Evolutionary conservation across 129 eudicot genomes (phyloP).

Genomic region (Centrapalus pauciflorus): DNA sequence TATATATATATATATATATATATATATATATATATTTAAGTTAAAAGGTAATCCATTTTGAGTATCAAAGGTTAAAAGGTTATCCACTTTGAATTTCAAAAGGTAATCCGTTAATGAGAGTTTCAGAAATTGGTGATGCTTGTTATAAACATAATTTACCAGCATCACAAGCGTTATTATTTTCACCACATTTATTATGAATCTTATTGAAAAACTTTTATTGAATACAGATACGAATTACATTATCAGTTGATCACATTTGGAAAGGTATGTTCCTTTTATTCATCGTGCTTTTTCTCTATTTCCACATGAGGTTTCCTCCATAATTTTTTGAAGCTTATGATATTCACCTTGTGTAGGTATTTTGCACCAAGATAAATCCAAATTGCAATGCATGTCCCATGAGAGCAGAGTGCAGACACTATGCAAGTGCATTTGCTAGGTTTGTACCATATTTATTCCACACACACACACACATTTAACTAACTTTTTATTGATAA

Average conservation of each 20-base stretch:
- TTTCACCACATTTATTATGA: not conserved
- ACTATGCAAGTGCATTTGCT: conserved; percentile 54
- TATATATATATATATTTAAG: not conserved
- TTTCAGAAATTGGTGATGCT: not conserved
- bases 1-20: too few species aligned
- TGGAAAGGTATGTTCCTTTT: conserved; percentile 54
- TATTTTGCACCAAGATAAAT: conserved; percentile 52
- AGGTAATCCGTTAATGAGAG: too few species aligned
- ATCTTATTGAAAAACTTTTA: conserved; percentile 3
- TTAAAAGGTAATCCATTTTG: not conserved
- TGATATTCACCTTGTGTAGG: conserved; percentile 22
- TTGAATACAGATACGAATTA: conserved; percentile 49
- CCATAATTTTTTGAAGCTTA: not conserved
- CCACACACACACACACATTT: not conserved
- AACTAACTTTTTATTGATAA: not conserved
- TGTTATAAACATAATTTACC: not conserved
- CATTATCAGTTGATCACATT: conserved; percentile 80
- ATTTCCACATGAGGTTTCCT: not conserved
- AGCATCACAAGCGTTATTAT: conserved; percentile 1
- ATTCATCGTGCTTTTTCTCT: not conserved
- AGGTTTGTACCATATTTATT: conserved; percentile 42
- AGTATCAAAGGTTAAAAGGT: conserved; percentile 8
- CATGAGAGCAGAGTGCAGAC: conserved; percentile 60
- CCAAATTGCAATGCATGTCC: conserved; percentile 88
- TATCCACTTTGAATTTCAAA: conserved; percentile 3